phyloP scores from a whole-genome alignment of 2,329 filamentous ascomycete genomes.

The Calycina marina region DNA sequence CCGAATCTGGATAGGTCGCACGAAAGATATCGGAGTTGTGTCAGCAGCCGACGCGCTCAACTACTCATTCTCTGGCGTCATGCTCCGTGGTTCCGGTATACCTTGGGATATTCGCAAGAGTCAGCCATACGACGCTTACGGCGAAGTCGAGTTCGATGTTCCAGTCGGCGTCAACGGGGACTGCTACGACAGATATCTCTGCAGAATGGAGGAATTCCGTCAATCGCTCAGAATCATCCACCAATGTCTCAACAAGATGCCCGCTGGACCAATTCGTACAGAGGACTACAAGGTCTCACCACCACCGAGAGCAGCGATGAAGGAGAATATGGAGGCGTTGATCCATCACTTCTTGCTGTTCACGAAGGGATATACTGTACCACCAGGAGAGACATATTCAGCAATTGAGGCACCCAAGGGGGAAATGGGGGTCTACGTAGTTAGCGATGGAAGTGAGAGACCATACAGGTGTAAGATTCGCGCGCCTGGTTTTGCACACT shows the following conservation, averaged over 20 bases:
- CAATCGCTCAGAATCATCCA: slow-evolving; percentile 96
- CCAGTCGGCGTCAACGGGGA: slow-evolving; percentile 94
- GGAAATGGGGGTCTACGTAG: slow-evolving; percentile 96
- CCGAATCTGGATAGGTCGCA: slow-evolving; percentile 94
- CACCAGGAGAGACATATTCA: slow-evolving; percentile 94
- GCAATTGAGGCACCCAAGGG: slow-evolving; percentile 99
- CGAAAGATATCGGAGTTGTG: slow-evolving; percentile 83
- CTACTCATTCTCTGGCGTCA: slow-evolving; percentile 91
- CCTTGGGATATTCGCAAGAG: slow-evolving; percentile 96
- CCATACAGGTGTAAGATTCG: slow-evolving; percentile 97
- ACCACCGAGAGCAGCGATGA: slow-evolving; percentile 94
- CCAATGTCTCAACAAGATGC: slow-evolving; percentile 99
- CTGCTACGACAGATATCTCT: slow-evolving; percentile 98
- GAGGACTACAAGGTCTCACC: slow-evolving; percentile 99
- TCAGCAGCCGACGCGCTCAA: slow-evolving; percentile 88
- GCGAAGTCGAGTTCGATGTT: slow-evolving; percentile 94
- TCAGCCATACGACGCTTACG: slow-evolving; percentile 94
- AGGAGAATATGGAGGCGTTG: slow-evolving; percentile 99
- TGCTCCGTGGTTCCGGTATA: slow-evolving; percentile 92
- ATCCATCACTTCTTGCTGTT: slow-evolving; percentile 99
- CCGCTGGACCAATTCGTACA: slow-evolving; percentile 79
- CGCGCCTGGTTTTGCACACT: slow-evolving; percentile 89
- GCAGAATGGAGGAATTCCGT: slow-evolving; percentile 98
- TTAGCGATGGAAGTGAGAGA: slow-evolving; percentile 90
- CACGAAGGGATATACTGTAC: slow-evolving; percentile 96